phyloP scores from a whole-genome alignment of 306 rosid species.

The Rosa chinensis region DNA sequence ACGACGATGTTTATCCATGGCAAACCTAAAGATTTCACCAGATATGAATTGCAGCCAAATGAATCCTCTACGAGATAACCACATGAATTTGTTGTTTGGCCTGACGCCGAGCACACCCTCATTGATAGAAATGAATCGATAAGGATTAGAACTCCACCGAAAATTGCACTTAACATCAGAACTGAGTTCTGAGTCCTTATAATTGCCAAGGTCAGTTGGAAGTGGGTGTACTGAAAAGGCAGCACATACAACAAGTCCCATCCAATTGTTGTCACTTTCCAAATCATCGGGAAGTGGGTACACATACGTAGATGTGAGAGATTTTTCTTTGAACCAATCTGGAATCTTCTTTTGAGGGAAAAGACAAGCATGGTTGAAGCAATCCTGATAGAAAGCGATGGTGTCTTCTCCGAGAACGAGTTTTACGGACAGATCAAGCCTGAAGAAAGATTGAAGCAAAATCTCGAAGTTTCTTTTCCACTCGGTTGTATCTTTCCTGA shows the following conservation, averaged over 20 bases:
- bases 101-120: too few species aligned
- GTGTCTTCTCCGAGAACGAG: neutral
- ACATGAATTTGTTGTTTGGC: neutral
- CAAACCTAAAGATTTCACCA: neutral
- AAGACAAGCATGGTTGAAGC: neutral
- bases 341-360: neutral
- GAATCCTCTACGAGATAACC: neutral
- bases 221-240: constrained; percentile 9
- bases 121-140: too few species aligned
- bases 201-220: neutral
- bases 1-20: neutral
- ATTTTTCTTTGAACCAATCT: neutral
- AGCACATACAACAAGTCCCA: constrained; percentile 23
- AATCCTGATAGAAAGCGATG: neutral
- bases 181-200: neutral
- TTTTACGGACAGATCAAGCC: neutral
- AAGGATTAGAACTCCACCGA: too few species aligned
- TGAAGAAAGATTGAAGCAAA: too few species aligned
- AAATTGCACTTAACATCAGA: neutral
- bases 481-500: too few species aligned
- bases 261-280: constrained; percentile 10
- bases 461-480: too few species aligned
- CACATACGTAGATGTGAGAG: neutral
- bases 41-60: neutral
- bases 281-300: too few species aligned